A percentile compares a stretch with the other conserved stretches of the same genome.
Conservation (phyloP, 352 stramenopile genomes). For the Globisporangium polare region DNA sequence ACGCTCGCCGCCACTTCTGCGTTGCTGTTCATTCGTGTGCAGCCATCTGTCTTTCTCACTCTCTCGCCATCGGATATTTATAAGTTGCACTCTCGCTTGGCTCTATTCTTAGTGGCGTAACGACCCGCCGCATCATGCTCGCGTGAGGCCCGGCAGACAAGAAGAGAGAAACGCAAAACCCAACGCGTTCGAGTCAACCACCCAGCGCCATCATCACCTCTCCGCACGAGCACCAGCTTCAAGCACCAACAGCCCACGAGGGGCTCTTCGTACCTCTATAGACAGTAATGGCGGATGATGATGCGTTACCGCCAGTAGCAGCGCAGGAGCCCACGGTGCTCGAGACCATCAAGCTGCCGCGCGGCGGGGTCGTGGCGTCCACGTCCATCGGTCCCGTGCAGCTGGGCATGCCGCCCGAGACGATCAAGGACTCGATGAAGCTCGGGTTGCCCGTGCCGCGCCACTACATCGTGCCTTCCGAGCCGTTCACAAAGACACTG, state of each 20-base stretch:
- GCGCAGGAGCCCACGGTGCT: slow-evolving; percentile 26
- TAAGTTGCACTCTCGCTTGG: not conserved
- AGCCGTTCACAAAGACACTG: slow-evolving; percentile 93
- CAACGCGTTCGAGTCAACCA: not conserved
- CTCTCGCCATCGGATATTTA: not conserved
- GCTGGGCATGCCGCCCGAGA: slow-evolving; percentile 95
- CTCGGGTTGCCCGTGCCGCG: slow-evolving; percentile 90
- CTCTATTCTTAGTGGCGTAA: slow-evolving; percentile 2
- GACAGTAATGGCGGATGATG: slow-evolving; percentile 15
- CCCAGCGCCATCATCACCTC: not conserved
- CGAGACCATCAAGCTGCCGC: slow-evolving; percentile 68
- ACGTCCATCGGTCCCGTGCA: slow-evolving; percentile 81
- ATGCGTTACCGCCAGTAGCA: not conserved
- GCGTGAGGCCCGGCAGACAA: not conserved
- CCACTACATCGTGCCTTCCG: slow-evolving; percentile 94
- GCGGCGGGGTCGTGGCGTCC: slow-evolving; percentile 68
- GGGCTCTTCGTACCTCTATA: not conserved
- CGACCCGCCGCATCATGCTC: not conserved
- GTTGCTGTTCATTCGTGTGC: not conserved
- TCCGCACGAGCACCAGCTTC: not conserved
- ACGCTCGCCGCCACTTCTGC: not conserved
- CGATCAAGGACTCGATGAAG: slow-evolving; percentile 97
- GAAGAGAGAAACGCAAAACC: slow-evolving; percentile 6
- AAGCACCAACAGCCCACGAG: not conserved
- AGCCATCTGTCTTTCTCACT: not conserved